Evolutionary conservation across 139 green algal genomes (phyloP), one percentile per base, ranked within the genome.

Genomic region (Chlamydomonas eustigma): DNA sequence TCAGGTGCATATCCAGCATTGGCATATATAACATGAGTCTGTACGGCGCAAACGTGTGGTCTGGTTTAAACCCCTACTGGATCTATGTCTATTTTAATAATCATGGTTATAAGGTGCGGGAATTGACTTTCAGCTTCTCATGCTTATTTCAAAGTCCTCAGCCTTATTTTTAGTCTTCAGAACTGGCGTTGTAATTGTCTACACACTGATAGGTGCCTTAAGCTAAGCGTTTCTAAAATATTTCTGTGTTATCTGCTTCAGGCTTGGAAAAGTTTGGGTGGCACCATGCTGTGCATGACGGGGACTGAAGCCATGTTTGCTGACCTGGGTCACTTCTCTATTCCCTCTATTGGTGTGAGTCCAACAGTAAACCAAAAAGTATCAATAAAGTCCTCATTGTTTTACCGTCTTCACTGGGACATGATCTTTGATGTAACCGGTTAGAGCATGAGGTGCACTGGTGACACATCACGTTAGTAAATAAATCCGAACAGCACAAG

Each of bases 271-370:
- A 28, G n/a, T 6, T 84, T 92, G 37, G 85, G 82, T 25, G 76
- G 76, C 25, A 76, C 89, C 33, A 79, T 92, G 70, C 86, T 93
- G 38, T 78, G 74, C 37, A 63, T 93, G 4, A 91, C 89, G 24
- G 89, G 89, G 3, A 66, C 80, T 0, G 89, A 93, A 79, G 86
- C 89, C 24, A 83, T 92, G 72, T 93, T 86, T 79, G 88, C 88
- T n/a, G 68, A n/a, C 24, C 38, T 92, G 67, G 87, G 89, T 2
- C 88, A 93, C 74, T 91, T 93, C 75, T 81, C 63, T 18, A 4
- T 32, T 22, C 22, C 18, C 0, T 75, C 82, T 50, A 81, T 92
- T 30, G 70, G 69, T 78, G 68, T 81, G 44, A 58, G 44, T n/a
- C n/a, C n/a, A n/a, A n/a, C n/a, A n/a, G n/a, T n/a, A n/a, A n/a